These are phyloP conservation scores for Septoria petroselini DNA, from an alignment of 2,329 filamentous ascomycete species.

Conservation along the genomic window DNA sequence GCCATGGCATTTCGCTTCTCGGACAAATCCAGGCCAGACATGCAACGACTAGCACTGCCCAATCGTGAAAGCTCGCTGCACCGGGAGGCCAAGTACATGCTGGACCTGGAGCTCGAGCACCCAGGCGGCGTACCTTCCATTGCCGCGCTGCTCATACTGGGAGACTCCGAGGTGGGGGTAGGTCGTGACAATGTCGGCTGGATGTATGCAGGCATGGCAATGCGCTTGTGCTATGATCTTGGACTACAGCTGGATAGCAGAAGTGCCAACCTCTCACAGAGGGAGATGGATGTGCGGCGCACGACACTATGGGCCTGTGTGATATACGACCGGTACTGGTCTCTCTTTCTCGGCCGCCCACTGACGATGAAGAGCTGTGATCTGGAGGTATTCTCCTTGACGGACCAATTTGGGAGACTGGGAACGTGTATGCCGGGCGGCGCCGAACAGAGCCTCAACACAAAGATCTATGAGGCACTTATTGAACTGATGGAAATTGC, in stretches of 20 bases:
- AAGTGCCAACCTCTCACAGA: slow-evolving; percentile 25
- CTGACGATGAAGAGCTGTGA: slow-evolving; percentile 31
- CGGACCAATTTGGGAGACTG: slow-evolving; percentile 29
- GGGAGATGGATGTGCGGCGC: slow-evolving; percentile 29
- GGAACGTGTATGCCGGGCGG: slow-evolving; percentile 30
- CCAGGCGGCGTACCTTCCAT: slow-evolving; percentile 31
- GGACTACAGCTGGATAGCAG: slow-evolving; percentile 31
- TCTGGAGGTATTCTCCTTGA: slow-evolving; percentile 29
- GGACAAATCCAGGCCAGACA: slow-evolving; percentile 29
- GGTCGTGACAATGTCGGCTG: slow-evolving; percentile 31
- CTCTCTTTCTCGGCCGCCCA: slow-evolving; percentile 30
- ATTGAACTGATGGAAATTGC: slow-evolving; percentile 33
- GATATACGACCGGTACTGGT: slow-evolving; percentile 32
- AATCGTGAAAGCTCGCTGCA: slow-evolving; percentile 30
- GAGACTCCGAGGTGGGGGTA: slow-evolving; percentile 28
- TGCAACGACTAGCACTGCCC: slow-evolving; percentile 27
- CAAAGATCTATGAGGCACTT: slow-evolving; percentile 30
- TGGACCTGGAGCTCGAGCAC: slow-evolving; percentile 30
- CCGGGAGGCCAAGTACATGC: slow-evolving; percentile 31
- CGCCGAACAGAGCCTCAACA: slow-evolving; percentile 26
- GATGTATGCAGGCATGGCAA: slow-evolving; percentile 33
- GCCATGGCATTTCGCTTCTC: slow-evolving; percentile 31
- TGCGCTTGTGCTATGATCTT: slow-evolving; percentile 30
- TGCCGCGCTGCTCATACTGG: slow-evolving; percentile 29
- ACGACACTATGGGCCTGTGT: slow-evolving; percentile 33